These are phyloP conservation scores for Setaria italica DNA, from an alignment of 202 grass and related monocot species.

Conservation along the genomic window DNA sequence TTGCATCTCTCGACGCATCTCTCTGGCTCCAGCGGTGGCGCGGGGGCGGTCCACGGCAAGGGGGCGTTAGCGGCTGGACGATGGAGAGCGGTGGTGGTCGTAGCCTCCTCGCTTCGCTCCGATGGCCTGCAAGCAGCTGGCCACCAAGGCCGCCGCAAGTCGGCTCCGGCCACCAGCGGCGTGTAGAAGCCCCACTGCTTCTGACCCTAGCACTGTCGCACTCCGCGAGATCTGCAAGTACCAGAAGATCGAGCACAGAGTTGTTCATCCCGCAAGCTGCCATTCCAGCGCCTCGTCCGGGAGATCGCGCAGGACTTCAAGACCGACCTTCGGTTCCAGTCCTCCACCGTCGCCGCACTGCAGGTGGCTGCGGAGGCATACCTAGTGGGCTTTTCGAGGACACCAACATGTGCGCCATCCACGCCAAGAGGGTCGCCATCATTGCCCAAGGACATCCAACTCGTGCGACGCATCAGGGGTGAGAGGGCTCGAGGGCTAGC, in stretches of 20 bases:
- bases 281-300: constrained; percentile 72
- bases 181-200: constrained; percentile 94
- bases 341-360: constrained; percentile 63
- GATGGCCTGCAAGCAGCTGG: constrained; percentile 92
- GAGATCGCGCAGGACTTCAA: constrained; percentile 98
- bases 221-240: constrained; percentile 86
- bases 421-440: constrained; percentile 87
- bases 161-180: constrained; percentile 76
- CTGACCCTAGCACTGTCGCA: constrained; percentile 68
- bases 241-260: constrained; percentile 98
- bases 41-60: too few relatives aligned
- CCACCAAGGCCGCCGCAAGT: constrained; percentile 91
- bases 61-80: too few relatives aligned
- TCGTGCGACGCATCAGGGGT: constrained; percentile 69
- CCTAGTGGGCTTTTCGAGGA: constrained; percentile 83
- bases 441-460: constrained; percentile 94
- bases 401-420: constrained; percentile 82
- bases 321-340: constrained; percentile 85
- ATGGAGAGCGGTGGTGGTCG: too few relatives aligned
- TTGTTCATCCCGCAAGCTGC: constrained; percentile 90
- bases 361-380: constrained; percentile 90
- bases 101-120: neutral
- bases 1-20: too few relatives aligned
- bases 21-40: too few relatives aligned
- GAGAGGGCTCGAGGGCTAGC: constrained; percentile 85